Percentiles rank a stretch among this genome's conserved stretches.
Conservation (phyloP, 2,329 filamentous ascomycete genomes). For the Arachnopeziza araneosa region DNA sequence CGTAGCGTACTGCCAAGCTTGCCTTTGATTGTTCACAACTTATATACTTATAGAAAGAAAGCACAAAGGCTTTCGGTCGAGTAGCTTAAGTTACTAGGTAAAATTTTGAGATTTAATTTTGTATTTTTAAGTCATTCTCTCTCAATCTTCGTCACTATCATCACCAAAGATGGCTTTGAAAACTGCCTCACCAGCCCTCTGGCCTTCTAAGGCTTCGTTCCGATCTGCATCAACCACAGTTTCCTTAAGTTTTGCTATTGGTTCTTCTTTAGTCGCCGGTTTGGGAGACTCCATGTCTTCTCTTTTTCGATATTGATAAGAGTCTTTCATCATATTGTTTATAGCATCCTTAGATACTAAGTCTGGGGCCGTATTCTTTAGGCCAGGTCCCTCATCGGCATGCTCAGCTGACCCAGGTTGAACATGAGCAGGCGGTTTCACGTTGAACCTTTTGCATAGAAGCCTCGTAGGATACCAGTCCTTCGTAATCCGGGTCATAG, state of each 20-base stretch:
- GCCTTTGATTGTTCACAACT: too few relatives aligned
- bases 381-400: conserved; percentile 20
- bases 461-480: conserved; percentile 77
- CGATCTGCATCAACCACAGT: conserved; percentile 59
- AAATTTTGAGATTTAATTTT: too few relatives aligned
- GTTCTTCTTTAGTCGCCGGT: conserved; percentile 4
- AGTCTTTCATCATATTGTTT: conserved; percentile 47
- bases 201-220: conserved; percentile 73
- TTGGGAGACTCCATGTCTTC: neutral
- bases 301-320: conserved; percentile 26
- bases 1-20: too few relatives aligned
- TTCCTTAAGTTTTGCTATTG: conserved; percentile 12
- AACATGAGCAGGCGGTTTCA: conserved; percentile 69
- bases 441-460: conserved; percentile 91
- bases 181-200: conserved; percentile 71
- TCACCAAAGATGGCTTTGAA: conserved; percentile 94
- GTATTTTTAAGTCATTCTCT: neutral
- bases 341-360: conserved; percentile 50
- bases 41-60: too few relatives aligned
- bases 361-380: conserved; percentile 32
- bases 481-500: conserved; percentile 67
- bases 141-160: conserved; percentile 58
- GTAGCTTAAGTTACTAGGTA: too few relatives aligned
- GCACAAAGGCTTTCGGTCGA: too few relatives aligned
- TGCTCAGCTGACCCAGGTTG: conserved; percentile 43